These are phyloP conservation scores for Diplotaxis tenuifolia DNA, from an alignment of 345 rosid genomes.

Conservation along the genomic window DNA sequence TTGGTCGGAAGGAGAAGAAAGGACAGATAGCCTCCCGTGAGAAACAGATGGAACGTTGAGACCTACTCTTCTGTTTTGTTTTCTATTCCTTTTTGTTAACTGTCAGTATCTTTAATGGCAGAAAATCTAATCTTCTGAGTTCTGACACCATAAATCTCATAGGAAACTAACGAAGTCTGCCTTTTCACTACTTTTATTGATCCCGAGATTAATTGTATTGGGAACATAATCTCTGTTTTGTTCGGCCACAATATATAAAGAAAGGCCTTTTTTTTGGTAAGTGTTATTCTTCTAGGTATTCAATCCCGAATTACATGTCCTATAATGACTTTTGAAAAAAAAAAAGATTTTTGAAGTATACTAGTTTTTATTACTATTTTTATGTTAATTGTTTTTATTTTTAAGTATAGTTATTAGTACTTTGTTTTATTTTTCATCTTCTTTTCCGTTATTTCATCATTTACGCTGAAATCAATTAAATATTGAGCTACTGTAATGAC, in stretches of 20 bases:
- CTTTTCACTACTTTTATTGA: constrained; percentile 19
- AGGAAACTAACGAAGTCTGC: constrained; percentile 29
- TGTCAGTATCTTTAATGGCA: too few relatives aligned
- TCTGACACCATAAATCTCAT: constrained; percentile 31
- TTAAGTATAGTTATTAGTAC: too few relatives aligned
- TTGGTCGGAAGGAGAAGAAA: constrained; percentile 38
- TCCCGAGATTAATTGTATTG: constrained; percentile 29
- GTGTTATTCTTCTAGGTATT: neutral
- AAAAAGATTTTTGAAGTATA: too few relatives aligned
- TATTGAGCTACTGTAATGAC: too few relatives aligned
- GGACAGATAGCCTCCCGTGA: constrained; percentile 33
- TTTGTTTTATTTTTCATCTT: too few relatives aligned
- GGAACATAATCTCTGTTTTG: constrained; percentile 14
- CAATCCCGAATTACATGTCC: too few relatives aligned
- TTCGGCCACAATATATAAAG: neutral
- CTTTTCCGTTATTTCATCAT: too few relatives aligned
- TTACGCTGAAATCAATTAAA: too few relatives aligned
- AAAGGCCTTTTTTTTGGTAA: neutral
- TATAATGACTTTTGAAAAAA: too few relatives aligned
- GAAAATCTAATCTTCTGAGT: constrained; percentile 25
- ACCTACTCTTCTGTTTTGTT: constrained; percentile 16
- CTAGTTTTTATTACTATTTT: too few relatives aligned
- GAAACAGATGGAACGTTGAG: constrained; percentile 30
- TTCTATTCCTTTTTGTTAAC: neutral
- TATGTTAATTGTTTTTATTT: too few relatives aligned